Conservation (phyloP, 2,329 filamentous ascomycete species). For the Blastomyces silverae region DNA sequence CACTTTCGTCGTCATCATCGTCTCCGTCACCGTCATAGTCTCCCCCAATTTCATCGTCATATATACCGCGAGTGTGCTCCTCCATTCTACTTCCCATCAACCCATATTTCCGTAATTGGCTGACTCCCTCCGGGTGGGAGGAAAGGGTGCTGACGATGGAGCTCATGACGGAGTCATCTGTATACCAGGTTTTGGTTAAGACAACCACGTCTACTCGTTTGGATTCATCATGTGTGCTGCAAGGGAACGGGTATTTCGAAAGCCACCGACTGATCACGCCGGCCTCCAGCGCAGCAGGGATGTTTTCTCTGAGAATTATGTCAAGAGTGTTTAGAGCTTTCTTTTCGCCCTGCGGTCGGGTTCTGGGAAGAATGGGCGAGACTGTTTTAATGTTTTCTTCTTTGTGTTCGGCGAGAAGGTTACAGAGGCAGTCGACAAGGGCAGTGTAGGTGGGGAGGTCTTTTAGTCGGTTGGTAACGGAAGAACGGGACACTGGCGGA, state of each 20-base stretch:
- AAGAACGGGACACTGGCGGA: conserved; percentile 33
- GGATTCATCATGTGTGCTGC: conserved; percentile 47
- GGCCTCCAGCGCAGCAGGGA: conserved; percentile 53
- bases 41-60: conserved; percentile 38
- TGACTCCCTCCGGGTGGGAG: conserved; percentile 34
- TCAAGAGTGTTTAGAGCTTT: conserved; percentile 52
- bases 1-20: conserved; percentile 25
- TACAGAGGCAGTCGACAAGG: conserved; percentile 39
- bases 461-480: conserved; percentile 31
- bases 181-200: conserved; percentile 39
- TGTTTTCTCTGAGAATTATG: conserved; percentile 53
- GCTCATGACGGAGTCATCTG: conserved; percentile 41
- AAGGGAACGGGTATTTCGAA: conserved; percentile 62
- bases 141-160: conserved; percentile 38
- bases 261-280: conserved; percentile 67
- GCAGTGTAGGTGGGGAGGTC: conserved; percentile 36
- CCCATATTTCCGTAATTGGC: conserved; percentile 39
- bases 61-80: conserved; percentile 21
- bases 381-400: conserved; percentile 31
- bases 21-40: conserved; percentile 46
- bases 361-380: conserved; percentile 37
- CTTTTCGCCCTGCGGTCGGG: conserved; percentile 39
- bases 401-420: conserved; percentile 36
- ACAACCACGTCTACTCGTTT: conserved; percentile 37
- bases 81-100: conserved; percentile 40